Conservation (phyloP, 352 stramenopile genomes). For the Globisporangium viniferum region DNA sequence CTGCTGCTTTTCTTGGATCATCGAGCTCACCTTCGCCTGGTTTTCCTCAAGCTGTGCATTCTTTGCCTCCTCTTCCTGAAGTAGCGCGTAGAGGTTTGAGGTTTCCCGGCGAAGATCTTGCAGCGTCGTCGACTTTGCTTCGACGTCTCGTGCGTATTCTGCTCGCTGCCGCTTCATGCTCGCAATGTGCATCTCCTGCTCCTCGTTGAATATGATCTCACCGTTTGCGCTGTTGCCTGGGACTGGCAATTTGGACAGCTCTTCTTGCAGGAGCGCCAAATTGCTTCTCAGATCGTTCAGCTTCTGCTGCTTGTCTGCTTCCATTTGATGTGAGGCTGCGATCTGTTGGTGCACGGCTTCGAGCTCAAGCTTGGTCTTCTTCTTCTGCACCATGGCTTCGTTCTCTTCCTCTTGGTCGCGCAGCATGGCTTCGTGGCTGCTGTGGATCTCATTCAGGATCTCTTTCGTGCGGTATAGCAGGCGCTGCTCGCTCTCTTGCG, state of each 20-base stretch:
- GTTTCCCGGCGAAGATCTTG: constrained; percentile 67
- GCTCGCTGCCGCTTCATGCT: constrained; percentile 69
- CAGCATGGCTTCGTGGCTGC: constrained; percentile 68
- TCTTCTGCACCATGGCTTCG: constrained; percentile 63
- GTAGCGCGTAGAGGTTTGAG: constrained; percentile 54
- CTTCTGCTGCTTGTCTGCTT: constrained; percentile 73
- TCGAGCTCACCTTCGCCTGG: constrained; percentile 29
- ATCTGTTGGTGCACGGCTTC: constrained; percentile 70
- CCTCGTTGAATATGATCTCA: constrained; percentile 60
- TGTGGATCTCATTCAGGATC: constrained; percentile 72
- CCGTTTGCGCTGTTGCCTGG: constrained; percentile 20
- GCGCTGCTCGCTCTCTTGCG: constrained; percentile 77
- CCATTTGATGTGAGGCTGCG: constrained; percentile 45
- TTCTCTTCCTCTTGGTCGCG: constrained; percentile 80
- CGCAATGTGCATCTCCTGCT: constrained; percentile 67
- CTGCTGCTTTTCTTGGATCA: constrained; percentile 66
- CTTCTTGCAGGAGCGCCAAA: constrained; percentile 60
- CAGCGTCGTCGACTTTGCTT: constrained; percentile 63
- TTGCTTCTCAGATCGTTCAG: constrained; percentile 62
- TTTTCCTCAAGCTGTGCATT: constrained; percentile 61
- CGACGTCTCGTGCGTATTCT: constrained; percentile 65
- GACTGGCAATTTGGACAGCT: constrained; percentile 57
- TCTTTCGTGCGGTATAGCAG: constrained; percentile 67
- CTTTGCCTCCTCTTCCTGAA: constrained; percentile 59
- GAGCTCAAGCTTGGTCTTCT: constrained; percentile 69